These are phyloP conservation scores for Yamadazyma laniorum DNA, from an alignment of 805 yeast species.

Conservation along the genomic window DNA sequence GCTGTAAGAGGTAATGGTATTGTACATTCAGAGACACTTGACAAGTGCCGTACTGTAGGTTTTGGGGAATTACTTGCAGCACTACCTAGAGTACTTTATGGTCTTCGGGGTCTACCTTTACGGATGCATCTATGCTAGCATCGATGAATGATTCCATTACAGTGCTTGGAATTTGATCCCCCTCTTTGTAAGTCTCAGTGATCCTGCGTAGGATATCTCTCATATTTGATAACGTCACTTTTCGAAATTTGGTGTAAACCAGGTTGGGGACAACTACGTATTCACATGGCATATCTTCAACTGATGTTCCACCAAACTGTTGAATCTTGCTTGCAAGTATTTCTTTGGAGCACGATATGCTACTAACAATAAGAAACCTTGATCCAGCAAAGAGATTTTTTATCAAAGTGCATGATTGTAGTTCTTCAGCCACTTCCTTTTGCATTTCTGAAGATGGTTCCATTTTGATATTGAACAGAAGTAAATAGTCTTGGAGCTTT, in stretches of 20 bases:
- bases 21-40: no score
- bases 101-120: slow-evolving; percentile 31
- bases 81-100: slow-evolving; percentile 17
- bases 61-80: no score
- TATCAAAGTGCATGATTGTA: slow-evolving; percentile 3
- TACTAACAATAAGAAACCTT: slow-evolving; percentile 28
- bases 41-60: no score
- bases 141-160: slow-evolving; percentile 33
- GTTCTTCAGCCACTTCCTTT: neutral
- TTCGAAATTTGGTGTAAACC: slow-evolving; percentile 8
- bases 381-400: slow-evolving; percentile 19
- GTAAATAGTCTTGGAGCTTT: slow-evolving; percentile 7
- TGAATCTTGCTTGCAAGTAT: slow-evolving; percentile 27
- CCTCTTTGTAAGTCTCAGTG: slow-evolving; percentile 8
- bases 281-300: slow-evolving; percentile 6
- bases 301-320: slow-evolving; percentile 45
- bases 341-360: slow-evolving; percentile 5
- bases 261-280: slow-evolving; percentile 14
- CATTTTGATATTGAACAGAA: neutral
- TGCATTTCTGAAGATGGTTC: neutral
- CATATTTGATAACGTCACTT: slow-evolving; percentile 7
- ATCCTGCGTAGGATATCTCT: slow-evolving; percentile 17
- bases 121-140: slow-evolving; percentile 23
- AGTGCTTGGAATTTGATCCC: slow-evolving; percentile 29
- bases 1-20: no score